Percentiles rank a stretch among this genome's conserved stretches.
Evolutionary conservation across 352 stramenopile genomes (phyloP).

Genomic region (Globisporangium megalacanthum): DNA sequence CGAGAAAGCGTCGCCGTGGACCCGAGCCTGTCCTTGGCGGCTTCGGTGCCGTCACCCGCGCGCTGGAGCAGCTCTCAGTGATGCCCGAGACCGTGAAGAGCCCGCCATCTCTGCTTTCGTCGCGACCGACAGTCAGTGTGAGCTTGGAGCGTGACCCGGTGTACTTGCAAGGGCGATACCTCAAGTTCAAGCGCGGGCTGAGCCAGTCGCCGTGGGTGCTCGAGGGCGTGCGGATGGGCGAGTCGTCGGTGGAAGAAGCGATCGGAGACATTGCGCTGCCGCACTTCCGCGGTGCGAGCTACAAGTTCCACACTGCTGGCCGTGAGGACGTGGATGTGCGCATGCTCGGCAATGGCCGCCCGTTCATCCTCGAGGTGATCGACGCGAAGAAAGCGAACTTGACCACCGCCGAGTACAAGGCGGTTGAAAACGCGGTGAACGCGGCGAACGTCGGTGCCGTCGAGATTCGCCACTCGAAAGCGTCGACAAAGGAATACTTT

Average conservation of each 20-base stretch:
- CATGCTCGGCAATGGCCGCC: slow-evolving; percentile 93
- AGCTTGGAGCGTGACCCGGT: slow-evolving; percentile 76
- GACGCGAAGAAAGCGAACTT: slow-evolving; percentile 76
- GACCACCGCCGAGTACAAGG: slow-evolving; percentile 35
- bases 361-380: slow-evolving; percentile 88
- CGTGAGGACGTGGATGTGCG: slow-evolving; percentile 97
- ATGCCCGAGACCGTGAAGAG: slow-evolving; percentile 53
- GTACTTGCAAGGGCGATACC: slow-evolving; percentile 87
- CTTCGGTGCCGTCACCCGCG: slow-evolving; percentile 72
- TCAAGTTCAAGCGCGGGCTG: slow-evolving; percentile 87
- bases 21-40: slow-evolving; percentile 60
- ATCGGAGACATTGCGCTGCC: slow-evolving; percentile 72
- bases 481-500: slow-evolving; percentile 79
- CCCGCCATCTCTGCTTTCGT: slow-evolving; percentile 37
- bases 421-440: slow-evolving; percentile 64
- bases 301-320: slow-evolving; percentile 96
- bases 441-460: slow-evolving; percentile 66
- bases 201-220: slow-evolving; percentile 91
- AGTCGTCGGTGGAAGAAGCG: slow-evolving; percentile 87
- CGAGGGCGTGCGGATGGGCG: slow-evolving; percentile 78
- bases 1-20: slow-evolving; percentile 61
- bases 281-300: slow-evolving; percentile 56
- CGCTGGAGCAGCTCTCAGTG: slow-evolving; percentile 34
- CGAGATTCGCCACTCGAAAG: slow-evolving; percentile 75
- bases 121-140: slow-evolving; percentile 26